phyloP scores from a whole-genome alignment of 2,329 filamentous ascomycete species.

The Penicillium sp. region DNA sequence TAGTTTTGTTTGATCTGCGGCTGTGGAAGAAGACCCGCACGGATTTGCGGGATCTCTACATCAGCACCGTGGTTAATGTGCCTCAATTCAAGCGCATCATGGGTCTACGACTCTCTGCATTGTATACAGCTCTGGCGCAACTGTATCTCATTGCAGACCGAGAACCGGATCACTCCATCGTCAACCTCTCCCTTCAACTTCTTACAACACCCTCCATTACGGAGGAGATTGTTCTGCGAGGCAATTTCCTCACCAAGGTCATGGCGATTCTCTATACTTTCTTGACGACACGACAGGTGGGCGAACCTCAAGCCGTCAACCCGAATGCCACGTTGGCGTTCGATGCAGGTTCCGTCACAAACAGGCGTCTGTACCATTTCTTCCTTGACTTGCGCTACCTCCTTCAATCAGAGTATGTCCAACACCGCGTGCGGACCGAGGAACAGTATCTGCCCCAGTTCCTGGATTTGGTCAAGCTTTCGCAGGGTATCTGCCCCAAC shows the following conservation, averaged over 20 bases:
- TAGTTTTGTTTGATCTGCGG: conserved; percentile 90
- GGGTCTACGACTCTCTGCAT: conserved; percentile 87
- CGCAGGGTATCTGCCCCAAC: conserved; percentile 97
- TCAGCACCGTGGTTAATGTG: conserved; percentile 93
- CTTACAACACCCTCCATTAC: conserved; percentile 96
- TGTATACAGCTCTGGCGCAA: conserved; percentile 93
- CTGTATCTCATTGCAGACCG: conserved; percentile 94
- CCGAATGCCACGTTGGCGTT: conserved; percentile 87
- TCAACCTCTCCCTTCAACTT: conserved; percentile 96
- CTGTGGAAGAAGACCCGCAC: conserved; percentile 97
- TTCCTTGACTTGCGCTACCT: conserved; percentile 94
- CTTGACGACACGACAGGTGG: conserved; percentile 92
- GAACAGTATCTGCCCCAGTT: conserved; percentile 92
- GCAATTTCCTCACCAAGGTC: conserved; percentile 93
- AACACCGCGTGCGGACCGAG: conserved; percentile 80
- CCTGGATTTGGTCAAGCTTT: conserved; percentile 90
- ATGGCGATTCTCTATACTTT: conserved; percentile 98
- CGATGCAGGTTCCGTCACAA: conserved; percentile 92
- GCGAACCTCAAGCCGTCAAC: conserved; percentile 87
- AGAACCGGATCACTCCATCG: conserved; percentile 97
- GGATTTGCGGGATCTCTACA: conserved; percentile 89
- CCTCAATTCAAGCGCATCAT: conserved; percentile 95
- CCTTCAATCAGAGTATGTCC: conserved; percentile 85
- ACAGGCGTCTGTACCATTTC: conserved; percentile 95
- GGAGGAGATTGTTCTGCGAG: conserved; percentile 89